A percentile compares a stretch with the other conserved stretches of the same genome.
Conservation (phyloP, 2,329 filamentous ascomycete species). For the Basipetospora sp. region DNA sequence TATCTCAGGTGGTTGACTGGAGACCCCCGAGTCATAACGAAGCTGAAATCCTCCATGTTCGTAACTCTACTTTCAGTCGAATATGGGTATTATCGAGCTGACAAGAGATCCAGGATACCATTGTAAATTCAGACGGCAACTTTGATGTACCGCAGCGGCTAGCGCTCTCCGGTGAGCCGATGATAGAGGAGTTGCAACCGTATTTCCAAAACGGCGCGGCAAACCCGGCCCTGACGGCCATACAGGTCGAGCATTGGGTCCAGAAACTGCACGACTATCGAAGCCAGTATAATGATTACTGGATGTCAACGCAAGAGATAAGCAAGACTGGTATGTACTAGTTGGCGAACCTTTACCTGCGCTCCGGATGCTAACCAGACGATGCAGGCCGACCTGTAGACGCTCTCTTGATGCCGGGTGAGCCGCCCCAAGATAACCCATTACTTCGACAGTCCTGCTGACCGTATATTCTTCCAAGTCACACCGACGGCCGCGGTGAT, state of each 20-base stretch:
- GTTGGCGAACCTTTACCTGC: too few relatives aligned
- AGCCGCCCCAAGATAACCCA: too few relatives aligned
- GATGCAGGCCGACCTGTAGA: background rate
- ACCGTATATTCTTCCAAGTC: too few relatives aligned
- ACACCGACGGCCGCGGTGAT: constrained; percentile 4
- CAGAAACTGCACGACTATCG: background rate
- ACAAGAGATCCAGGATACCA: too few relatives aligned
- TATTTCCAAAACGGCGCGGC: background rate
- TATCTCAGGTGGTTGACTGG: constrained; percentile 1
- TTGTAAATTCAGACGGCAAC: constrained; percentile 4
- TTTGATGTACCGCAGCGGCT: constrained; percentile 2
- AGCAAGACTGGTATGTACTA: background rate
- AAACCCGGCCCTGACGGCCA: background rate
- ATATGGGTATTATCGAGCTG: too few relatives aligned
- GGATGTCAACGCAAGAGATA: background rate
- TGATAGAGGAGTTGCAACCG: background rate
- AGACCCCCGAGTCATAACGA: background rate
- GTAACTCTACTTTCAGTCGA: too few relatives aligned
- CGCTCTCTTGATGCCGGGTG: constrained; percentile 2
- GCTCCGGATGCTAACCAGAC: too few relatives aligned
- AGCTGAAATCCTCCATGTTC: constrained; percentile 1
- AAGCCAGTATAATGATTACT: constrained; percentile 2
- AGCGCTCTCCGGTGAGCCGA: constrained; percentile 1
- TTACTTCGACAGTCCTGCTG: too few relatives aligned
- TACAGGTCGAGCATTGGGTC: background rate